Conservation (phyloP, 2,329 filamentous ascomycete genomes). For the Septoria petroselini region DNA sequence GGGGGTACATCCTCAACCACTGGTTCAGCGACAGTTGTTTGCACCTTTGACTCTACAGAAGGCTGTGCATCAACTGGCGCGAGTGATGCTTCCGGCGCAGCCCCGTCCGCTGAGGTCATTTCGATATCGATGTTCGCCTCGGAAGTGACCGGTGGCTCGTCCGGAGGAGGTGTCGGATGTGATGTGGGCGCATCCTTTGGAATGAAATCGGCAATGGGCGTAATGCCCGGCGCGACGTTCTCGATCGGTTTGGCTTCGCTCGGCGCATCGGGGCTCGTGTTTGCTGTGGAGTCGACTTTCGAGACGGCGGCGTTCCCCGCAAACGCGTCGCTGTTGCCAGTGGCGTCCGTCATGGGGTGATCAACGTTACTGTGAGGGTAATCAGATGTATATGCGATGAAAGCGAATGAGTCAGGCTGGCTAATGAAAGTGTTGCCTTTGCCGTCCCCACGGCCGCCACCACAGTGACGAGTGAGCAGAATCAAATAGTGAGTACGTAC, state of each 20-base stretch:
- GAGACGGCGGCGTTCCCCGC: slow-evolving; percentile 24
- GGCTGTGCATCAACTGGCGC: slow-evolving; percentile 16
- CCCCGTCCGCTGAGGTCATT: slow-evolving; percentile 27
- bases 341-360: slow-evolving; percentile 6
- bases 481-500: slow-evolving; percentile 18
- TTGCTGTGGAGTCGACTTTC: slow-evolving; percentile 24
- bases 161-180: slow-evolving; percentile 43
- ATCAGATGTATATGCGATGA: slow-evolving; percentile 4
- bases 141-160: slow-evolving; percentile 40
- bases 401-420: background rate
- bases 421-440: background rate
- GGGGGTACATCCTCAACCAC: slow-evolving; percentile 8
- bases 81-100: slow-evolving; percentile 10
- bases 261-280: slow-evolving; percentile 19
- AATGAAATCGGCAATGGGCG: slow-evolving; percentile 44
- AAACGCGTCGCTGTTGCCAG: slow-evolving; percentile 28
- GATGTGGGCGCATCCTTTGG: slow-evolving; percentile 43
- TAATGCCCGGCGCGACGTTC: slow-evolving; percentile 45
- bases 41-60: slow-evolving; percentile 15
- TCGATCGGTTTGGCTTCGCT: slow-evolving; percentile 39
- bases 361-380: slow-evolving; percentile 5
- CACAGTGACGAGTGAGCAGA: background rate
- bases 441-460: background rate
- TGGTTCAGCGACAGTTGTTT: slow-evolving; percentile 14
- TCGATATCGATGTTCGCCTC: slow-evolving; percentile 32